Percentiles rank a stretch among this genome's conserved stretches.
Evolutionary conservation across 1,284 basidiomycete species (phyloP).

Genomic region (Fomitopsis palustris): DNA sequence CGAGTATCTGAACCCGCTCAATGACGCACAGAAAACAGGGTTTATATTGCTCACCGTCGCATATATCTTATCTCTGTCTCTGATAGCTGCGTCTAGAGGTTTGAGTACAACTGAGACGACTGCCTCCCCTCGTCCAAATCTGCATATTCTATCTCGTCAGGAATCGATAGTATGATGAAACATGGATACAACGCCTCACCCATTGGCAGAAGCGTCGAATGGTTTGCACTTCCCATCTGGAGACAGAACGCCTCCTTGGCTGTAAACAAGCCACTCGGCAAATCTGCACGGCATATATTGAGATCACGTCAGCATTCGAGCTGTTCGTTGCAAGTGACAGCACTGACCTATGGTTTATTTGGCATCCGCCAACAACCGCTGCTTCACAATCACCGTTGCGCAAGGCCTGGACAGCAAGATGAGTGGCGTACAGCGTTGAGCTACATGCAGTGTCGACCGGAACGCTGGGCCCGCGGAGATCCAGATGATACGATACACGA

Average conservation of each 20-base stretch:
- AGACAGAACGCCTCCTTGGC: slow-evolving; percentile 34
- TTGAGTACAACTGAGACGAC: slow-evolving; percentile 25
- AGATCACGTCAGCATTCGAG: not conserved
- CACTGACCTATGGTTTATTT: slow-evolving; percentile 28
- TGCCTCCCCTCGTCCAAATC: slow-evolving; percentile 25
- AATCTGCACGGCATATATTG: slow-evolving; percentile 10
- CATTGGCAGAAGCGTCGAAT: slow-evolving; percentile 45
- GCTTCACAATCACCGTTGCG: slow-evolving; percentile 42
- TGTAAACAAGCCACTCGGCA: slow-evolving; percentile 26
- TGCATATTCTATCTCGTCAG: not conserved
- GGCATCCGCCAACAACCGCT: slow-evolving; percentile 43
- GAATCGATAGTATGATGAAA: not conserved
- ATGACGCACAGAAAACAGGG: not conserved
- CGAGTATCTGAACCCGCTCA: slow-evolving; percentile 30
- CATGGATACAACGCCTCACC: slow-evolving; percentile 22
- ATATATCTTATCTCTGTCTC: slow-evolving; percentile 27
- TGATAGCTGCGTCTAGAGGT: slow-evolving; percentile 20
- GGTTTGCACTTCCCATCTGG: slow-evolving; percentile 46
- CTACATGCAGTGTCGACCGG: slow-evolving; percentile 49
- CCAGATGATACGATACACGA: slow-evolving; percentile 44
- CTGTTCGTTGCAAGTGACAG: not conserved
- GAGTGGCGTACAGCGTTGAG: slow-evolving; percentile 41
- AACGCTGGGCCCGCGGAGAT: slow-evolving; percentile 43
- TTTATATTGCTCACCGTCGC: slow-evolving; percentile 14
- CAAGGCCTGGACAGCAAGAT: slow-evolving; percentile 43